Evolutionary conservation across 495 filamentous ascomycete genomes (phyloP), one percentile per base, ranked within the genome.

Genomic region (Aspergillus sclerotiicarbonarius): DNA sequence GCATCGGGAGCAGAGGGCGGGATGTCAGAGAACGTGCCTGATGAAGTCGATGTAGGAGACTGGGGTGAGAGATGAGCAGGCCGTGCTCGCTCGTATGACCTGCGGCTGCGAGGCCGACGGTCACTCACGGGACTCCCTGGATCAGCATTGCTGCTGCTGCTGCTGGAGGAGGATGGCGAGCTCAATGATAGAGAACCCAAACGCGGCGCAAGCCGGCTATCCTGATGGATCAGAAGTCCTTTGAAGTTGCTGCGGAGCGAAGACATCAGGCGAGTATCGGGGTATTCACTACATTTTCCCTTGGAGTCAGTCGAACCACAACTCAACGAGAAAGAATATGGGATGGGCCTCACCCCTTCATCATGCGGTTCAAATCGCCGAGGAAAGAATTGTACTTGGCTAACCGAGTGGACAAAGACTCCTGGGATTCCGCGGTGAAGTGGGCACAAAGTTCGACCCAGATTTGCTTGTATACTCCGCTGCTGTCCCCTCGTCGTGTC

Each of bases 361-460:
- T 62, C 45, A 79, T 61, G 61, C 80, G 71, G 37, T 65, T 62
- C 60, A 86, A 61, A 44, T 79, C 77, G 43, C 71, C 59, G 21
- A 87, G 56, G 57, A 85, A 83, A 13, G 62, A 64, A 19, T 76
- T 76, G 62, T 86, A 87, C 59, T 75, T 70, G 8, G 79, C 76
- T 25, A 89, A 67, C 8, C 86, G 81, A 13, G 72, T 70, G 4
- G 66, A 63, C 33, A 89, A 65, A 0, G 73, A 62, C 29, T 77
- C 74, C 1, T 77, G 71, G 50, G 83, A 78, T 56, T 84, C 79
- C 29, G 74, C 65, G 57, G 72, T 71, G 61, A 88, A 84, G 58
- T 74, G 76, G 2, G 65, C 57, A 52, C 67, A 64, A 47, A 87
- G 65, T 35, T 81, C 72, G 10, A 71, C 59, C 87, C 87, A 90